These are phyloP conservation scores for Malassezia vespertilionis DNA, from an alignment of 1,284 basidiomycete species.

Conservation along the genomic window DNA sequence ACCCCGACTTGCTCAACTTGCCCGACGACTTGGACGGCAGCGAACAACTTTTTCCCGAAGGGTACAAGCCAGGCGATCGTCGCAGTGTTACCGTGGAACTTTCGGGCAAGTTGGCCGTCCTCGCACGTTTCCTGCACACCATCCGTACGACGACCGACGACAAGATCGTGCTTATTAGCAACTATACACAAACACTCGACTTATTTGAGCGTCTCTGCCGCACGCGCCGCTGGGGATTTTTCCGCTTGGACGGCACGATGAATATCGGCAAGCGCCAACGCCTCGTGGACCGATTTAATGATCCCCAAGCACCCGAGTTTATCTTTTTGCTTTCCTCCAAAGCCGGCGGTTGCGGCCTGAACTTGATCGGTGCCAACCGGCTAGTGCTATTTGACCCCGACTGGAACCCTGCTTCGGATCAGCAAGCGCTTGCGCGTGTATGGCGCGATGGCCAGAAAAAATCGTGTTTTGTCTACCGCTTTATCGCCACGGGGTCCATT, in stretches of 20 bases:
- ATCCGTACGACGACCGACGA: conserved; percentile 53
- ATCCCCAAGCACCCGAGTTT: conserved; percentile 87
- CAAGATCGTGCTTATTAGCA: conserved; percentile 97
- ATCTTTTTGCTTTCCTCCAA: conserved; percentile 96
- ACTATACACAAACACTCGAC: conserved; percentile 95
- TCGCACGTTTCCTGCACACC: conserved; percentile 55
- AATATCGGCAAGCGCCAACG: conserved; percentile 87
- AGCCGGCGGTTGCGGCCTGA: conserved; percentile 88
- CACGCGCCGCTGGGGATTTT: conserved; percentile 67
- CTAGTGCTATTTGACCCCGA: conserved; percentile 95
- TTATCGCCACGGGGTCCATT: conserved; percentile 92
- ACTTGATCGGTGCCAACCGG: conserved; percentile 92
- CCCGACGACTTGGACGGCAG: conserved; percentile 77
- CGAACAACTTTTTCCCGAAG: conserved; percentile 71
- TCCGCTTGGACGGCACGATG: conserved; percentile 89
- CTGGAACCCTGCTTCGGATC: conserved; percentile 97
- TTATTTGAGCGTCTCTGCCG: conserved; percentile 51
- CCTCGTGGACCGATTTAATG: conserved; percentile 92
- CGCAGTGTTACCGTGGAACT: conserved; percentile 32
- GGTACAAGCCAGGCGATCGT: conserved; percentile 55
- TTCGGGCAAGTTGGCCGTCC: conserved; percentile 61
- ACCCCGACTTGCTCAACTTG: conserved; percentile 81
- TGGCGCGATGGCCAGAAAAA: conserved; percentile 99
- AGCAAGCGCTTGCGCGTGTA: conserved; percentile 93
- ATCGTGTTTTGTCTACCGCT: conserved; percentile 78